Percentiles rank a stretch among this genome's conserved stretches.
These are phyloP conservation scores for Brassica balearica DNA, from an alignment of 441 rosid species.

Conservation along the genomic window DNA sequence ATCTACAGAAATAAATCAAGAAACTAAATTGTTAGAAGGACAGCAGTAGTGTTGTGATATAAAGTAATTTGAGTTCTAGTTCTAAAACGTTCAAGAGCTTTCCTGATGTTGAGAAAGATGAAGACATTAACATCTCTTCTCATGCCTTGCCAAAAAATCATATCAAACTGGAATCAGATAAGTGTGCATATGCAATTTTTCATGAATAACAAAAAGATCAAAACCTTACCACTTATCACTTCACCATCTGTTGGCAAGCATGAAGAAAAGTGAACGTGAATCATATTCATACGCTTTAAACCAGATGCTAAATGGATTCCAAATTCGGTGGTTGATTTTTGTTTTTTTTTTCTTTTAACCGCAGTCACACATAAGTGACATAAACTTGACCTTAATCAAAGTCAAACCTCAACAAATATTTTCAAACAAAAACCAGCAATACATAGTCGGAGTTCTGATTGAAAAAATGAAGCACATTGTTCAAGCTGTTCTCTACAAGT, in stretches of 20 bases:
- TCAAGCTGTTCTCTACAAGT: too few species aligned
- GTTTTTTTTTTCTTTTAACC: too few species aligned
- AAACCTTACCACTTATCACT: slow-evolving; percentile 50
- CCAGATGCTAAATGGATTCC: slow-evolving; percentile 79
- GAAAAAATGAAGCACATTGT: too few species aligned
- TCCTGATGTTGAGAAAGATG: slow-evolving; percentile 74
- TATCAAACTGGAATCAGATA: neutral
- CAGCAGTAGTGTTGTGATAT: neutral
- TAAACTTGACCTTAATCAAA: too few species aligned
- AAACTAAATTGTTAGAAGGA: neutral
- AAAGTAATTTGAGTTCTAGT: neutral
- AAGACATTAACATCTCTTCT: slow-evolving; percentile 72
- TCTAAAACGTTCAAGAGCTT: slow-evolving; percentile 66
- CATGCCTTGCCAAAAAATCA: slow-evolving; percentile 63
- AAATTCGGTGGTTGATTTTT: slow-evolving; percentile 40
- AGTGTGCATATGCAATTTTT: neutral
- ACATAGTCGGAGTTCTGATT: too few species aligned
- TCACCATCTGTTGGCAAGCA: slow-evolving; percentile 86
- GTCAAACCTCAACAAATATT: too few species aligned
- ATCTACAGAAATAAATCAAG: slow-evolving; percentile 46
- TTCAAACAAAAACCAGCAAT: too few species aligned
- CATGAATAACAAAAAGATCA: neutral
- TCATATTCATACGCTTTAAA: slow-evolving; percentile 78
- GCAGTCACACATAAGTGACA: too few species aligned
- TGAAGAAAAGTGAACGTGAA: slow-evolving; percentile 87